Evolutionary conservation across 805 yeast species (phyloP), one percentile per base, ranked within the genome.

Genomic region (Schwanniomyces pseudopolymorphus): DNA sequence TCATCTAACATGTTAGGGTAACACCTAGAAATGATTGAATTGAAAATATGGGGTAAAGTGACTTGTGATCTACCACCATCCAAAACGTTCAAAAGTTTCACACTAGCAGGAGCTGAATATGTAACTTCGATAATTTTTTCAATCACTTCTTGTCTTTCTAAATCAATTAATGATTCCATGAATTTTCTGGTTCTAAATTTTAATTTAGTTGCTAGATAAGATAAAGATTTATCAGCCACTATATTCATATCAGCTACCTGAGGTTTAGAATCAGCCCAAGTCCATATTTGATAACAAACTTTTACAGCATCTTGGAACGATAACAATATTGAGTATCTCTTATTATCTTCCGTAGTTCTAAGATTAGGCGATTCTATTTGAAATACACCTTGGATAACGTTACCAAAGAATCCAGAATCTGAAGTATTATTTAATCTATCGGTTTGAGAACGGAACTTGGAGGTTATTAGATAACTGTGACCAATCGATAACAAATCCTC

Each of bases 41-140:
- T 74, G 53, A 88, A 71, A 4, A 90, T 67, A 54, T 79, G 77
- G 0, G 95, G 91, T 11, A 89, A 68, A 0, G 95, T 86, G 4
- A 80, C 56, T 46, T 83, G 87, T 0, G 96, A 87, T 52, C 87
- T 80, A 6, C 96, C 86, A 0, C 94, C 92, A 65, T 91, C 97
- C 41, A 91, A 67, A 2, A 87, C 84, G 60, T 87, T 89, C n/a
- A 88, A 63, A 1, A 88, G 58, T 53, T 84, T 85, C 55, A 82
- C 77, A 21, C 57, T 59, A 7, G 61, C 31, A 0, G 50, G 45
- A 10, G 46, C 40, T 4, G 37, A 43, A 9, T 41, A 11, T 14
- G 60, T 60, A 10, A 81, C 69, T 5, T 53, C 58, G 14, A 89
- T 74, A 48, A 91, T 63, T 6, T 83, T 75, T 56, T 87, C 95